A percentile compares a stretch with the other conserved stretches of the same genome.
These are phyloP conservation scores for Diutina catenulata DNA, from an alignment of 1,139 yeast species.

Conservation along the genomic window DNA sequence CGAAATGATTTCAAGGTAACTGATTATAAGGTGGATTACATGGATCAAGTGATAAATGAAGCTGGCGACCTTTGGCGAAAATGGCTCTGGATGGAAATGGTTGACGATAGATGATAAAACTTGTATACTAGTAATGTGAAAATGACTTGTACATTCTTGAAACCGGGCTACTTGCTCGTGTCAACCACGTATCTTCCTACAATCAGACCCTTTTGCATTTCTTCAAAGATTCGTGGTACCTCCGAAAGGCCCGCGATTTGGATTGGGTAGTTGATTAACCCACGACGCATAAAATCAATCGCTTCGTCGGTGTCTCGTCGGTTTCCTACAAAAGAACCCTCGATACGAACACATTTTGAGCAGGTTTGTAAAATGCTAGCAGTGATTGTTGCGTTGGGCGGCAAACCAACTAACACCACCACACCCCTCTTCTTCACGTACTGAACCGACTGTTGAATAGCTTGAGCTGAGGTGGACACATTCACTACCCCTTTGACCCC, in stretches of 20 bases:
- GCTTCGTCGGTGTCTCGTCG: conserved; percentile 75
- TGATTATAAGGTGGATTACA: conserved; percentile 26
- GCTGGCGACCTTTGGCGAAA: conserved; percentile 87
- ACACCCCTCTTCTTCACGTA: conserved; percentile 69
- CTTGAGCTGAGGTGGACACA: conserved; percentile 67
- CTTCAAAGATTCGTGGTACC: conserved; percentile 46
- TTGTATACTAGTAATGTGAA: too few species aligned
- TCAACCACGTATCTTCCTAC: conserved; percentile 67
- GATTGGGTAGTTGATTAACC: conserved; percentile 57
- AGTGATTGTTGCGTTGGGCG: conserved; percentile 54
- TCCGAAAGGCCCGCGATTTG: conserved; percentile 54
- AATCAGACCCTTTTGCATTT: conserved; percentile 62
- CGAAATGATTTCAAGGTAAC: conserved; percentile 21
- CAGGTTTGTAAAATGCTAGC: conserved; percentile 58
- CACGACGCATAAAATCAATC: conserved; percentile 58
- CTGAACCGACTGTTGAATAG: conserved; percentile 56
- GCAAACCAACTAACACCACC: conserved; percentile 72
- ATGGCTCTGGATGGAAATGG: conserved; percentile 66
- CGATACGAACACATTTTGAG: conserved; percentile 49
- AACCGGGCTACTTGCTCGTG: conserved; percentile 33
- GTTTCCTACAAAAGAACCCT: conserved; percentile 74
- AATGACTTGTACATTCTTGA: too few species aligned
- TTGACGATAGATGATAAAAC: conserved; percentile 2
- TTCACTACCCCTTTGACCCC: conserved; percentile 77
- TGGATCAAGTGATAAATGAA: conserved; percentile 60